Conservation (phyloP, 441 rosid genomes). For the Corymbia citriodora region DNA sequence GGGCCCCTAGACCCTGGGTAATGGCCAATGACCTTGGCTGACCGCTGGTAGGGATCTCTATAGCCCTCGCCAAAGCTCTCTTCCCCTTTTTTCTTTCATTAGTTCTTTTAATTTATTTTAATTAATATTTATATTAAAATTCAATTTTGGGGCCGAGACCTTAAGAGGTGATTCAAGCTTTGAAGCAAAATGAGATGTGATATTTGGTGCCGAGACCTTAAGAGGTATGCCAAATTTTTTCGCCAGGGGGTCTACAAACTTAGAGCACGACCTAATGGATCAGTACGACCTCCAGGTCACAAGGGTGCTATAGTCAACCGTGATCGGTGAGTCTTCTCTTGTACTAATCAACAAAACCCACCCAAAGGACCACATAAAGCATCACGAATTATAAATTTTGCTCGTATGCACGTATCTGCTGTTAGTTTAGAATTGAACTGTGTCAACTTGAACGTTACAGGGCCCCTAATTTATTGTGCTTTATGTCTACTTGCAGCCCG, state of each 20-base stretch:
- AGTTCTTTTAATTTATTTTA: no score
- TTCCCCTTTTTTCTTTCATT: no score
- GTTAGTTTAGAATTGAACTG: background rate
- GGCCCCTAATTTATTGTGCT: background rate
- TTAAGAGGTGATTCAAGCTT: background rate
- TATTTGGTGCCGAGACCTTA: background rate
- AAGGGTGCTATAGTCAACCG: background rate
- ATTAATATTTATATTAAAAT: no score
- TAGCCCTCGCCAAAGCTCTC: no score
- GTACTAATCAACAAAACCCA: background rate
- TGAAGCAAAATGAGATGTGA: background rate
- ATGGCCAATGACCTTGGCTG: no score
- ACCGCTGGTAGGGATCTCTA: no score
- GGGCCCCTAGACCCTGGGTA: no score
- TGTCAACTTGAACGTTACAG: background rate
- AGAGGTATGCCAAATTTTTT: no score
- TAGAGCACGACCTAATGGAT: background rate
- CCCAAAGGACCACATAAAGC: background rate
- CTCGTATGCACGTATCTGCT: background rate
- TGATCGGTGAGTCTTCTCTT: background rate
- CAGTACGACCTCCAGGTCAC: background rate
- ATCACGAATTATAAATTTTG: background rate
- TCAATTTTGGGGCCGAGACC: no score
- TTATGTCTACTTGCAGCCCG: slow-evolving; percentile 30
- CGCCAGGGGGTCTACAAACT: no score